Percentiles rank a stretch among this genome's conserved stretches.
These are phyloP conservation scores for Acacia melanoxylon DNA, from an alignment of 306 rosid genomes.

Conservation along the genomic window DNA sequence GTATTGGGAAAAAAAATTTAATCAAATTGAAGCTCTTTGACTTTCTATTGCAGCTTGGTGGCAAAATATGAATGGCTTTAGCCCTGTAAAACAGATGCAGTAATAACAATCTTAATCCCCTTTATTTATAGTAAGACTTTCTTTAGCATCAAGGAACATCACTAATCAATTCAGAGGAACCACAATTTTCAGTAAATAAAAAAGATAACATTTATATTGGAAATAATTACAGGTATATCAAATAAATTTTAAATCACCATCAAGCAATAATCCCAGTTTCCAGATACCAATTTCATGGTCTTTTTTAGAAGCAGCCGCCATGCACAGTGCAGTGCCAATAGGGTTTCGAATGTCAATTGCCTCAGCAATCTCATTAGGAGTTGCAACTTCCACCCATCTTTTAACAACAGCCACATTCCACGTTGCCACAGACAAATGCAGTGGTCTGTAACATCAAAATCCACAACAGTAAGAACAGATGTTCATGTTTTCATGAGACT, in stretches of 20 bases:
- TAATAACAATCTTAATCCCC: neutral
- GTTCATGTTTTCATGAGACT: conserved; percentile 22
- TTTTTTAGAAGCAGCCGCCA: conserved; percentile 97
- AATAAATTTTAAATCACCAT: conserved; percentile 22
- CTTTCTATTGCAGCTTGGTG: neutral
- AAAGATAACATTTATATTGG: neutral
- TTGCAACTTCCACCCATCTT: conserved; percentile 94
- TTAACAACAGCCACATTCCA: conserved; percentile 94
- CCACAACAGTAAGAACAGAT: conserved; percentile 24
- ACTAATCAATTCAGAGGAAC: conserved; percentile 10
- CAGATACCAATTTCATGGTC: conserved; percentile 87
- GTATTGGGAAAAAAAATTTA: conserved; percentile 8
- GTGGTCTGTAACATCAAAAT: conserved; percentile 62
- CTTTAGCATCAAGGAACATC: neutral
- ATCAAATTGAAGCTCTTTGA: neutral
- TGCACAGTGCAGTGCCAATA: conserved; percentile 91
- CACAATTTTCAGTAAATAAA: conserved; percentile 12
- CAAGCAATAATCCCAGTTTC: conserved; percentile 25
- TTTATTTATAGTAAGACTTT: neutral
- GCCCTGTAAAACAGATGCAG: neutral
- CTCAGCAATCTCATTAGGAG: conserved; percentile 75
- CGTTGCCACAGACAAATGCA: conserved; percentile 92
- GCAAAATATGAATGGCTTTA: conserved; percentile 10
- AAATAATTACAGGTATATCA: conserved; percentile 6
- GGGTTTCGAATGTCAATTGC: conserved; percentile 82